These are phyloP conservation scores for Wickerhamiella bombiphila DNA, from an alignment of 805 yeast species.

Conservation along the genomic window DNA sequence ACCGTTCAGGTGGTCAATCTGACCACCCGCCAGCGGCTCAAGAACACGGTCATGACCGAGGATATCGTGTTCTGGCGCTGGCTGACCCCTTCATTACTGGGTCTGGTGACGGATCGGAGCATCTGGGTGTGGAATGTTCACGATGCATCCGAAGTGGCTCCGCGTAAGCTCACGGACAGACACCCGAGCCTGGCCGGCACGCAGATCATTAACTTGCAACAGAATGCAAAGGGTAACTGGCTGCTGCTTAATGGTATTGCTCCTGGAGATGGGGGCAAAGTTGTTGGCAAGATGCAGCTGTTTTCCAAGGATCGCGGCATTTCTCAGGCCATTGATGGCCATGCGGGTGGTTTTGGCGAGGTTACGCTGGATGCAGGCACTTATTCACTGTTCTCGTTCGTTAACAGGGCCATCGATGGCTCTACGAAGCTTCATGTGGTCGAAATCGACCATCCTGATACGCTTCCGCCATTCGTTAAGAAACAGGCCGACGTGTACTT, in stretches of 20 bases:
- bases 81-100: constrained; percentile 59
- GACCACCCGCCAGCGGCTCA: constrained; percentile 73
- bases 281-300: constrained; percentile 92
- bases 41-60: constrained; percentile 71
- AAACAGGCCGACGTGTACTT: constrained; percentile 85
- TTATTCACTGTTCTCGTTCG: constrained; percentile 81
- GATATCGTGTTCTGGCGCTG: constrained; percentile 95
- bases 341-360: constrained; percentile 79
- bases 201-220: constrained; percentile 82
- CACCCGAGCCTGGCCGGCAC: constrained; percentile 61
- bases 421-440: constrained; percentile 82
- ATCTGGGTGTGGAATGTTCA: constrained; percentile 72
- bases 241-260: constrained; percentile 90
- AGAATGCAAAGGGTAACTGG: constrained; percentile 75
- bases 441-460: constrained; percentile 87
- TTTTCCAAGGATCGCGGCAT: constrained; percentile 78
- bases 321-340: constrained; percentile 96
- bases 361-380: constrained; percentile 52
- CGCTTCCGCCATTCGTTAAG: constrained; percentile 72
- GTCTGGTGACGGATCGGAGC: constrained; percentile 66
- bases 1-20: constrained; percentile 84
- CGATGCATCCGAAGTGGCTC: constrained; percentile 67
- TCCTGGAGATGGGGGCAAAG: constrained; percentile 72
- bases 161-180: constrained; percentile 65
- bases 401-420: constrained; percentile 60